A percentile compares a stretch with the other conserved stretches of the same genome.
These are phyloP conservation scores for Epithele typhae DNA, from an alignment of 768 basidiomycete genomes.

Conservation along the genomic window DNA sequence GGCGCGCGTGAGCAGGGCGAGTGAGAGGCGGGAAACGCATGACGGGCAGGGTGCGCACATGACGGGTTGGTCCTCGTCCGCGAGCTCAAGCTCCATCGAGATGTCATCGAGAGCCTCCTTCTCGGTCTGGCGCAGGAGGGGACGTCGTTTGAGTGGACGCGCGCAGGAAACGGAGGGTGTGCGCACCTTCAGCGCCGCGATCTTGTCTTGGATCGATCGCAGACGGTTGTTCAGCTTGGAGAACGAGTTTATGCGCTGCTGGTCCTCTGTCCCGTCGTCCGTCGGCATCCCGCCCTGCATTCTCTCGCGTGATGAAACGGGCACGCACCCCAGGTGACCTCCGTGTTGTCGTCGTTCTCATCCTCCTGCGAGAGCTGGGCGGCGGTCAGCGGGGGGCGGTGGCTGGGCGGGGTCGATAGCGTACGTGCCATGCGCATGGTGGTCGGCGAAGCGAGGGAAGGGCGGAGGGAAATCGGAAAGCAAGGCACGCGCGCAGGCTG, in stretches of 20 bases:
- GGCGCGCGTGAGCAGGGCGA: background rate
- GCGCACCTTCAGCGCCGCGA: conserved; percentile 69
- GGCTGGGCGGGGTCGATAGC: background rate
- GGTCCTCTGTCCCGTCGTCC: conserved; percentile 44
- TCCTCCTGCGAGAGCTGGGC: conserved; percentile 68
- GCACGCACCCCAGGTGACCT: conserved; percentile 80
- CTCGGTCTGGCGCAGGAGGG: conserved; percentile 66
- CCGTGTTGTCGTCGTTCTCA: conserved; percentile 66
- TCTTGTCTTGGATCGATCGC: conserved; percentile 64
- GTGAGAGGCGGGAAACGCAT: background rate
- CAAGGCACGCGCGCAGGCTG: no score
- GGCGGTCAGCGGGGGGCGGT: background rate
- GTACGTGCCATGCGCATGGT: conserved; percentile 18
- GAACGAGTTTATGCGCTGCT: conserved; percentile 87
- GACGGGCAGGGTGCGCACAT: conserved; percentile 45
- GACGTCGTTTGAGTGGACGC: no score
- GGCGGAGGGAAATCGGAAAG: no score
- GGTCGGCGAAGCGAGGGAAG: no score
- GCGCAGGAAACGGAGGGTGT: no score
- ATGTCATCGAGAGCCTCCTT: conserved; percentile 94
- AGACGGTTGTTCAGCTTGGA: conserved; percentile 86
- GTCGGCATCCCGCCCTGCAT: no score
- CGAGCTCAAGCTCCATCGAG: conserved; percentile 80
- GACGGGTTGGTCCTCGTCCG: conserved; percentile 78
- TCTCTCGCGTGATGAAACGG: background rate